Conservation (phyloP, 1,284 basidiomycete genomes). For the Boletellus sp. region DNA sequence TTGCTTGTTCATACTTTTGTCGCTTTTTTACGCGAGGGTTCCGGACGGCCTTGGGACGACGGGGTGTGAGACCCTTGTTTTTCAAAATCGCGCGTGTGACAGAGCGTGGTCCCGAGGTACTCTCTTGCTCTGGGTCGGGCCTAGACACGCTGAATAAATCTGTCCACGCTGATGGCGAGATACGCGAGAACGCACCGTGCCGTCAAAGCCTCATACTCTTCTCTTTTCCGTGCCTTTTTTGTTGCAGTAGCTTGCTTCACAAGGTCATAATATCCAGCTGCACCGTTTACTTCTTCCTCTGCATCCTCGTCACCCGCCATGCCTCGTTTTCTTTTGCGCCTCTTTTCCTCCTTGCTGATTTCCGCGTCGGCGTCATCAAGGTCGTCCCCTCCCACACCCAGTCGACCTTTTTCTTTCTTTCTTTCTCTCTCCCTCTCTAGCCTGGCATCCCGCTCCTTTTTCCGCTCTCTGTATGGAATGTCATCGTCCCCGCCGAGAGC, state of each 20-base stretch:
- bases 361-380: conserved; percentile 57
- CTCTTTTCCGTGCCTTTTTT: conserved; percentile 76
- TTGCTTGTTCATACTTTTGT: conserved; percentile 87
- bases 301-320: conserved; percentile 40
- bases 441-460: conserved; percentile 55
- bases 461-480: conserved; percentile 72
- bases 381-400: conserved; percentile 55
- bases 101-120: conserved; percentile 70
- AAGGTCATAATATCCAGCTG: conserved; percentile 84
- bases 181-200: conserved; percentile 50
- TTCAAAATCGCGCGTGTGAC: conserved; percentile 87
- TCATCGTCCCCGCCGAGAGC: conserved; percentile 84
- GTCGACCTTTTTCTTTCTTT: conserved; percentile 41
- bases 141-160: conserved; percentile 24
- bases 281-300: conserved; percentile 34
- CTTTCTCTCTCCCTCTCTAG: conserved; percentile 47
- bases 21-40: conserved; percentile 97
- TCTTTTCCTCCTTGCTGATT: conserved; percentile 9
- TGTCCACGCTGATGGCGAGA: background rate
- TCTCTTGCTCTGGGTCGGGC: conserved; percentile 49
- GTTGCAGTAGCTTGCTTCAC: conserved; percentile 73
- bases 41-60: conserved; percentile 79
- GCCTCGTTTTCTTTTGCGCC: conserved; percentile 44
- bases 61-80: conserved; percentile 91
- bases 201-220: conserved; percentile 70